These are phyloP conservation scores for Suhomyces wounanorum DNA, from an alignment of 1,139 yeast species.

Conservation along the genomic window DNA sequence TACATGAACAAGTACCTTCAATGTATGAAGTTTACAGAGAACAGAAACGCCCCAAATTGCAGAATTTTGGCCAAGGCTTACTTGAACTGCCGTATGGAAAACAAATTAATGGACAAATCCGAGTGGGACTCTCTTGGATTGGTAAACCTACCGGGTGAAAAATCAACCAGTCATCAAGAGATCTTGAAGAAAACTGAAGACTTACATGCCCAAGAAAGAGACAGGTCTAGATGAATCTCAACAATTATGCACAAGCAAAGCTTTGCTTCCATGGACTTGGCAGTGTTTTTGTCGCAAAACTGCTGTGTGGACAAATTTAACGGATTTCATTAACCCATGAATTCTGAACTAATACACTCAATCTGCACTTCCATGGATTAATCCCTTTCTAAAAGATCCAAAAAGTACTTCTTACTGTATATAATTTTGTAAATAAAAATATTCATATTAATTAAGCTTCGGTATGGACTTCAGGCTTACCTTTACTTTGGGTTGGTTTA, in stretches of 20 bases:
- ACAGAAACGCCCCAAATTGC: slow-evolving; percentile 88
- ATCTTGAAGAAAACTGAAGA: not conserved
- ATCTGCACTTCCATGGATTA: too few relatives aligned
- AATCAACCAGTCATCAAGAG: slow-evolving; percentile 18
- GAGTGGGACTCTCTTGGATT: slow-evolving; percentile 84
- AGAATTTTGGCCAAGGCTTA: slow-evolving; percentile 79
- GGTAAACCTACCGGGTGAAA: slow-evolving; percentile 61
- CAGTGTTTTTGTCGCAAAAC: too few relatives aligned
- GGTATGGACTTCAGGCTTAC: slow-evolving; percentile 10
- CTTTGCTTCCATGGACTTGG: too few relatives aligned
- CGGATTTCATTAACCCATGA: too few relatives aligned
- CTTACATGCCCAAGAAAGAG: not conserved
- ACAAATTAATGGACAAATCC: slow-evolving; percentile 80
- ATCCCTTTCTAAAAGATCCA: too few relatives aligned
- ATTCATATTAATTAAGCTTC: not conserved
- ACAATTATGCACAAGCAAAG: too few relatives aligned
- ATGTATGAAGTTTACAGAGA: slow-evolving; percentile 76
- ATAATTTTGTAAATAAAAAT: slow-evolving; percentile 1
- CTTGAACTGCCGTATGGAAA: slow-evolving; percentile 85
- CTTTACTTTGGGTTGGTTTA: slow-evolving; percentile 18
- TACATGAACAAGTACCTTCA: slow-evolving; percentile 74
- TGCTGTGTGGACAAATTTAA: too few relatives aligned
- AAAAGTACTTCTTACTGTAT: not conserved
- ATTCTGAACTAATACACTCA: too few relatives aligned
- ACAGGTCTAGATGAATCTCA: not conserved